phyloP scores from a whole-genome alignment of 768 basidiomycete species.

The Macrolepiota albuminosa region DNA sequence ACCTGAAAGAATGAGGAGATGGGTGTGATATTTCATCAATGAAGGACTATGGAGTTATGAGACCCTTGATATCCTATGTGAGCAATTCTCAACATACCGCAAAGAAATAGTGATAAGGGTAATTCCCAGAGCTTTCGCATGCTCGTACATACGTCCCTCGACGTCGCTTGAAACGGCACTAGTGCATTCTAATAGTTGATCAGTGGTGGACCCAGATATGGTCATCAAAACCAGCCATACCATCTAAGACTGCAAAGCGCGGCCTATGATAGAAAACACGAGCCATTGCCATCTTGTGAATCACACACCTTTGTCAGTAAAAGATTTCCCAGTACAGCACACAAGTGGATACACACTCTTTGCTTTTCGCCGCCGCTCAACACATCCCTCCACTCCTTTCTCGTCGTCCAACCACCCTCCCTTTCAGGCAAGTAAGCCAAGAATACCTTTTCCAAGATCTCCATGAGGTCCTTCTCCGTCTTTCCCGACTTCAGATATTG shows the following conservation, averaged over 20 bases:
- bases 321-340: neutral
- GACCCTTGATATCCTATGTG: neutral
- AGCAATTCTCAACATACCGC: slow-evolving; percentile 41
- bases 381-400: slow-evolving; percentile 96
- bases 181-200: slow-evolving; percentile 67
- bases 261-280: slow-evolving; percentile 89
- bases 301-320: neutral
- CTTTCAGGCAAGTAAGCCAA: slow-evolving; percentile 79
- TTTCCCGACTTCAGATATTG: slow-evolving; percentile 58
- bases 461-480: slow-evolving; percentile 65
- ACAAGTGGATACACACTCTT: slow-evolving; percentile 41
- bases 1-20: slow-evolving; percentile 74
- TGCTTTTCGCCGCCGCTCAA: slow-evolving; percentile 97
- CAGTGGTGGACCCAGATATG: neutral
- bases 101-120: slow-evolving; percentile 92
- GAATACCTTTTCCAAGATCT: slow-evolving; percentile 77
- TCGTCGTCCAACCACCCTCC: slow-evolving; percentile 85
- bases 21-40: slow-evolving; percentile 84
- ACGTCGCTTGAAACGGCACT: slow-evolving; percentile 95
- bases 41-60: slow-evolving; percentile 51
- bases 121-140: slow-evolving; percentile 83
- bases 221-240: slow-evolving; percentile 35
- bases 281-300: slow-evolving; percentile 76
- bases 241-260: slow-evolving; percentile 80
- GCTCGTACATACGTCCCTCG: slow-evolving; percentile 93